Base-by-base conservation (phyloP, 306 rosid genomes). In the Prunus mongolica region DNA sequence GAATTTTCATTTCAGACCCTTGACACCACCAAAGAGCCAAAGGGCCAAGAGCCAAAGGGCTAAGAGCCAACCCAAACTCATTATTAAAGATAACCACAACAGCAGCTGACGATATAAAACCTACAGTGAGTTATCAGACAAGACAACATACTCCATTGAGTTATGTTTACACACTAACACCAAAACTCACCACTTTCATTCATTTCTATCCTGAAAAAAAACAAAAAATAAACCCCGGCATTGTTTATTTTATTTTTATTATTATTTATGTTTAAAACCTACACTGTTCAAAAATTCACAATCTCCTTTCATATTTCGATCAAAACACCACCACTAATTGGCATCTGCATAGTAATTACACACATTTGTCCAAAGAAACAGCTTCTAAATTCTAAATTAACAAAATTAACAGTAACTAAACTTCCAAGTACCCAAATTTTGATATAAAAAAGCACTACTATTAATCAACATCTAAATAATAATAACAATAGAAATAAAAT, bases 41-140 rank as follows among this genome's bases (percentile, higher is more conserved):
- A 12, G 2, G 4, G 13, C 62, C 5, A 60, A n/a, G 77, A 25
- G 57, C 45, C 41, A 12, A 24, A 27, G 28, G 0, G 28, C 28
- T 0, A 61, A 6, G 38, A 32, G 7, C 38, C 38, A 32, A n/a
- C 19, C 22, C 45, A 30, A 16, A 62, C 44, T 19, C 67, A 72
- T 72, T 60, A 60, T 72, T 60, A 60, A 60, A 73, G 58, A 73
- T 58, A 11, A 11, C 45, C 46, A 38, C 67, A 72, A 15, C 45
- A 14, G n/a, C 44, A 9, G 67, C 67, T 62, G 6, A 44, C 2
- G 27, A 11, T 44, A 25, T 45, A 18, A 11, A 4, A 24, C 25
- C 25, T 24, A 24, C 25, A 24, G 0, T 24, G 25, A 24, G 25
- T 24, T 24, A 34, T 8, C 67, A 12, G 50, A 2, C 65, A 4